Evolutionary conservation across 331 rosid species (phyloP).

Genomic region (Stylosanthes scabra): DNA sequence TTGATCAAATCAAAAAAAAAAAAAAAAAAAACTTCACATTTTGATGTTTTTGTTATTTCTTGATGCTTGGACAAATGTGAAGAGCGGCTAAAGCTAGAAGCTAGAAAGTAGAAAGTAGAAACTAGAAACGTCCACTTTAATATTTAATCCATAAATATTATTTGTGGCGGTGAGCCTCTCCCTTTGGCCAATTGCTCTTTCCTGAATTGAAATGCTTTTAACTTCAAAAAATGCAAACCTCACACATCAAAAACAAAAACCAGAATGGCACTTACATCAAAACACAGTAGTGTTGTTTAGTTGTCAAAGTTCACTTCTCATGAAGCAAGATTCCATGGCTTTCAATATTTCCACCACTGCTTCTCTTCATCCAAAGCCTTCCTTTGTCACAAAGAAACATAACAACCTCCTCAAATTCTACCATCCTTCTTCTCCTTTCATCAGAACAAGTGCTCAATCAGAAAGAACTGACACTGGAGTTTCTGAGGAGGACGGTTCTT

Average conservation of each 20-base stretch:
- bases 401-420: conserved; percentile 44
- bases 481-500: conserved; percentile 49
- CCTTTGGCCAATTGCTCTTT: conserved; percentile 14
- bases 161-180: conserved; percentile 47
- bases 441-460: conserved; percentile 59
- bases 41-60: too few relatives aligned
- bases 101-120: too few relatives aligned
- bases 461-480: conserved; percentile 61
- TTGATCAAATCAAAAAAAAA: too few relatives aligned
- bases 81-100: conserved; percentile 29
- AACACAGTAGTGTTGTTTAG: not conserved
- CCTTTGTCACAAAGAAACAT: conserved; percentile 46
- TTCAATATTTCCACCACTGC: conserved; percentile 52
- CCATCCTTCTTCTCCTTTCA: conserved; percentile 37
- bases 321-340: conserved; percentile 58
- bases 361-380: conserved; percentile 56
- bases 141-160: conserved; percentile 12
- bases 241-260: conserved; percentile 1
- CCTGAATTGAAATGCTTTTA: conserved; percentile 2
- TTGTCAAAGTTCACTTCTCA: not conserved
- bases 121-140: conserved; percentile 24
- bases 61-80: conserved; percentile 10
- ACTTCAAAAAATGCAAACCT: conserved; percentile 20
- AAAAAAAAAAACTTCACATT: too few relatives aligned
- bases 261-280: conserved; percentile 13